Evolutionary conservation across 495 filamentous ascomycete species (phyloP).

Genomic region (Penicillium alfredii): DNA sequence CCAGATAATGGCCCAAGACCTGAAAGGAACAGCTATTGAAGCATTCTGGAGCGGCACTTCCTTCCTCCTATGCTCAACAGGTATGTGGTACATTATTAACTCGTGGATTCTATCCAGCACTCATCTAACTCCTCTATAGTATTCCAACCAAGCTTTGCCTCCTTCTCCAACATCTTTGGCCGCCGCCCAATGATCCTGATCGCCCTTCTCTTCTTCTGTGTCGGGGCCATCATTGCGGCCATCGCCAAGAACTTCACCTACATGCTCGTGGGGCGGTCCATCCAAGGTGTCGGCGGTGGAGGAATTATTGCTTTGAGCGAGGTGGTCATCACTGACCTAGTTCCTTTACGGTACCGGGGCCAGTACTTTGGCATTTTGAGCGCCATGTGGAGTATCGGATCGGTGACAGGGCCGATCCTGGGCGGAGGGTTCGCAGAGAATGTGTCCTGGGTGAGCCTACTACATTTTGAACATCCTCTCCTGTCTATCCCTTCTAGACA

Average conservation of each 20-base stretch:
- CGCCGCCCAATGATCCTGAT: constrained; percentile 42
- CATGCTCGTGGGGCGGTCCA: constrained; percentile 58
- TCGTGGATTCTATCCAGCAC: background rate
- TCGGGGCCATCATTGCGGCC: constrained; percentile 53
- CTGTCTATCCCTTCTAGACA: background rate
- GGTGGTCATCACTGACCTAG: constrained; percentile 64
- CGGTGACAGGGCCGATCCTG: constrained; percentile 60
- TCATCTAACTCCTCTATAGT: constrained; percentile 10
- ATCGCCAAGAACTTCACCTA: constrained; percentile 53
- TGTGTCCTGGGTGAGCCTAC: constrained; percentile 49
- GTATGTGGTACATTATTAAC: constrained; percentile 1
- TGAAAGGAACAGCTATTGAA: constrained; percentile 50
- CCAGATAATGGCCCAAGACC: constrained; percentile 32
- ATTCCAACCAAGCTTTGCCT: constrained; percentile 39
- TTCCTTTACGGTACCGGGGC: constrained; percentile 39
- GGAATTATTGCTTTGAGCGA: constrained; percentile 61
- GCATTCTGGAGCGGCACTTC: constrained; percentile 56
- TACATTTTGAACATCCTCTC: background rate
- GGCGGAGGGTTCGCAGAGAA: constrained; percentile 63
- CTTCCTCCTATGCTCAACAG: constrained; percentile 46
- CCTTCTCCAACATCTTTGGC: constrained; percentile 39
- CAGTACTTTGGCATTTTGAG: constrained; percentile 48
- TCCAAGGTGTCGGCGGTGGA: constrained; percentile 70
- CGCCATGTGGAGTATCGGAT: constrained; percentile 60
- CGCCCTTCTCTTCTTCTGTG: constrained; percentile 48